Evolutionary conservation across 345 rosid genomes (phyloP), one percentile per base, ranked within the genome.

Genomic region (Syzygium oleosum): DNA sequence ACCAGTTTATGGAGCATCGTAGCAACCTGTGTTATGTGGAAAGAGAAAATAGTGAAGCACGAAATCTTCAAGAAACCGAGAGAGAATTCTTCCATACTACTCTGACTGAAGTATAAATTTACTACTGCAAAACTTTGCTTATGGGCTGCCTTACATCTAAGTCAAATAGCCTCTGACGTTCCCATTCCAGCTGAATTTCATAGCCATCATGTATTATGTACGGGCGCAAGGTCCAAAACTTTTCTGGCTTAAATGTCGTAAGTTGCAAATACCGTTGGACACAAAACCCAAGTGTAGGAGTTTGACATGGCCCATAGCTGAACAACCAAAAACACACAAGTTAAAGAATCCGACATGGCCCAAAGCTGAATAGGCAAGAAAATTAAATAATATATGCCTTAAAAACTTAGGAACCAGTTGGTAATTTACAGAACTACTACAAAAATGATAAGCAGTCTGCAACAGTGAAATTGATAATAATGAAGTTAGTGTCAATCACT

Each of bases 231-330:
- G 93, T 87, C 99, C 99, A 97, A 94, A 90, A 97, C 84, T 91
- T 94, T 91, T 96, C 99, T 73, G 98, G 94, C 93, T 94, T 96
- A 90, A 95, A 97, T 87, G 98, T 95, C 68, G 93, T 96, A 89
- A 97, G 95, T 90, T 97, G 98, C 92, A 96, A 90, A 93, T 96
- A 93, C 12, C 98, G 95, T 89, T 95, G 98, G 78, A 97, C 99
- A 86, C 99, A 96, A 85, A 96, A 97, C 88, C 99, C 99, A 87
- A 97, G 99, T 22, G 99, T 97, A 84, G 98, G 99, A 88, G 98
- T 96, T 92, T 97, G 99, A 89, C 98, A 95, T 83, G 99, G 99
- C 55, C 99, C 99, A 88, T 97, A 96, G 12, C 23, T 84, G 34
- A n/a, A n/a, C 41, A 16, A 52, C n/a, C 59, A 52, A 22, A 34